Conservation (phyloP, 805 yeast genomes). For the Spathaspora hagerdaliae region DNA sequence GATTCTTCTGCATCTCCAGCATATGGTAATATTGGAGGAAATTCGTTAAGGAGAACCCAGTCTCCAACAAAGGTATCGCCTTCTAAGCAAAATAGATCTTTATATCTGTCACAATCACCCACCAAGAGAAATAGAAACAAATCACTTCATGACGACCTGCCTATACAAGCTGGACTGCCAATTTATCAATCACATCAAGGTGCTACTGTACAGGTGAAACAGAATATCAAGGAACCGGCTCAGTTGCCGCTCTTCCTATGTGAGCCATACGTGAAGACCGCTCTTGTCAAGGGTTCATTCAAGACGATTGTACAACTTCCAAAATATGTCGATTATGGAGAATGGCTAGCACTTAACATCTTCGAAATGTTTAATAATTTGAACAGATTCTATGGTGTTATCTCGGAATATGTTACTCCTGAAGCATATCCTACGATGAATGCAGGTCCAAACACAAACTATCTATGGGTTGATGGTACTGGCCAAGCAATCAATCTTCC, state of each 20-base stretch:
- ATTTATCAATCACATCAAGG: conserved; percentile 8
- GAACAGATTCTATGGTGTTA: conserved; percentile 85
- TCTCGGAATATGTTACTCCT: conserved; percentile 86
- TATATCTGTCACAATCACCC: conserved; percentile 13
- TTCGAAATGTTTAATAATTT: conserved; percentile 85
- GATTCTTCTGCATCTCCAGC: conserved; percentile 23
- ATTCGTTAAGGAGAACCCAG: conserved; percentile 33
- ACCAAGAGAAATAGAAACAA: conserved; percentile 14
- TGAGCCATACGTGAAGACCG: conserved; percentile 91
- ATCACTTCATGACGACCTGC: conserved; percentile 1
- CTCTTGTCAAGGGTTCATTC: conserved; percentile 93
- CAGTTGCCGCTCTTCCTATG: conserved; percentile 66
- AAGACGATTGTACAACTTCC: conserved; percentile 94
- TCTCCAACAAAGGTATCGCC: conserved; percentile 41
- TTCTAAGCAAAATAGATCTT: conserved; percentile 22
- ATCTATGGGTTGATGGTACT: conserved; percentile 78
- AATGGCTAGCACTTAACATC: conserved; percentile 92
- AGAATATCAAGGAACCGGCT: conserved; percentile 6
- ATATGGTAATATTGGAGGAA: conserved; percentile 31
- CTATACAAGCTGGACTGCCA: conserved; percentile 3
- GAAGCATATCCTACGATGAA: conserved; percentile 90
- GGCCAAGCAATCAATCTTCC: conserved; percentile 84
- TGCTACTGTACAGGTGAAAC: conserved; percentile 3
- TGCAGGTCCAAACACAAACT: conserved; percentile 91
- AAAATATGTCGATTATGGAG: conserved; percentile 88